phyloP scores from a whole-genome alignment of 2,329 filamentous ascomycete genomes.

The Fusarium sp. region DNA sequence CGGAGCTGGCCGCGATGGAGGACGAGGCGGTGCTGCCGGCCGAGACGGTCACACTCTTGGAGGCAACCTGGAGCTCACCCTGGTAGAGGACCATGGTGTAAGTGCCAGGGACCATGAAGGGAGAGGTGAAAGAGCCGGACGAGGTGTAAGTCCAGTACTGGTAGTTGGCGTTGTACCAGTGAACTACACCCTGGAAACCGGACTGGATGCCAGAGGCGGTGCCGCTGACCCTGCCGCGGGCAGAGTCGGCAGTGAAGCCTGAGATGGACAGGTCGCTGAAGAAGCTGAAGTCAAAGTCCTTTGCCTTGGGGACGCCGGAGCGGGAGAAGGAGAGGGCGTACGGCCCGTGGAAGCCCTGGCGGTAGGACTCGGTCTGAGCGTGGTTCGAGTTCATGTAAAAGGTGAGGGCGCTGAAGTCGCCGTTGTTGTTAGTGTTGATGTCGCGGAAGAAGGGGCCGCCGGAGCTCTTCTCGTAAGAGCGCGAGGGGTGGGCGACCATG shows the following conservation, averaged over 20 bases:
- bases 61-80: conserved; percentile 70
- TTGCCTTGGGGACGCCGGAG: conserved; percentile 67
- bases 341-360: conserved; percentile 76
- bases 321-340: conserved; percentile 75
- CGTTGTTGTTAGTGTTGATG: conserved; percentile 77
- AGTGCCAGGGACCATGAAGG: conserved; percentile 77
- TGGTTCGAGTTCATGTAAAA: conserved; percentile 80
- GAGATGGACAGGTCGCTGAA: conserved; percentile 71
- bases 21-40: conserved; percentile 64
- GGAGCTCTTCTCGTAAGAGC: conserved; percentile 71
- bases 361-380: conserved; percentile 72
- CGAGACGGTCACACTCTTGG: conserved; percentile 63
- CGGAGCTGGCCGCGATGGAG: conserved; percentile 65
- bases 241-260: conserved; percentile 70
- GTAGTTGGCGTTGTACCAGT: conserved; percentile 75
- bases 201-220: conserved; percentile 71
- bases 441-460: conserved; percentile 78
- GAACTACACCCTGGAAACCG: conserved; percentile 70
- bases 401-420: conserved; percentile 71
- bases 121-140: conserved; percentile 73
- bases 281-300: conserved; percentile 69
- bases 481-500: conserved; percentile 66
- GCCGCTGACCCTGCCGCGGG: conserved; percentile 73
- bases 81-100: conserved; percentile 80
- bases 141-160: conserved; percentile 77